These are phyloP conservation scores for Leucaena leucocephala DNA, from an alignment of 306 rosid species.

Conservation along the genomic window DNA sequence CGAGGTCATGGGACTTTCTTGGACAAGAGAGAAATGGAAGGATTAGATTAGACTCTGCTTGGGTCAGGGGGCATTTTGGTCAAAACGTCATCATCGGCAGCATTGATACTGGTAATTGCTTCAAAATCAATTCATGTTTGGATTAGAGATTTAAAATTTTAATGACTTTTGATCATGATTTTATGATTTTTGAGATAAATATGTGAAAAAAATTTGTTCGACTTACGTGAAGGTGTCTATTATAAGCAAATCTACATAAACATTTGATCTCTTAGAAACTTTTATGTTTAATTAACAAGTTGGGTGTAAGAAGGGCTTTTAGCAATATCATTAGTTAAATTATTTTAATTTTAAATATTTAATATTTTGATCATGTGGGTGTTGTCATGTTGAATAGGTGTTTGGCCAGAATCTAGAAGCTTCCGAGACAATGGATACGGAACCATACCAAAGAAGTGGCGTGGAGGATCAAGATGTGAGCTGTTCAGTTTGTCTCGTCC, in stretches of 20 bases:
- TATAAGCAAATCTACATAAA: no score
- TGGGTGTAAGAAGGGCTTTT: no score
- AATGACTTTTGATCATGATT: no score
- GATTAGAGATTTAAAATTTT: no score
- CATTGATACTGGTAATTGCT: conserved; percentile 43
- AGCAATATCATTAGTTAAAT: no score
- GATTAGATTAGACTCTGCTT: conserved; percentile 28
- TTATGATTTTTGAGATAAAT: no score
- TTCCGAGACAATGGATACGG: conserved; percentile 53
- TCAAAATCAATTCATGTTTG: no score
- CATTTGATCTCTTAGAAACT: no score
- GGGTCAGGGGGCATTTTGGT: conserved; percentile 47
- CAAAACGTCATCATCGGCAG: conserved; percentile 46
- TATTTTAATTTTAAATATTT: no score
- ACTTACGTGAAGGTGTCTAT: no score
- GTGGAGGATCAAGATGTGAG: conserved; percentile 30
- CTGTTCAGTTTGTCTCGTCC: neutral
- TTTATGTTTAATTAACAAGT: no score
- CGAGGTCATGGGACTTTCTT: conserved; percentile 78
- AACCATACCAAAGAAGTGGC: conserved; percentile 53
- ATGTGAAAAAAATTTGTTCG: no score
- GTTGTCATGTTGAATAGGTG: conserved; percentile 40
- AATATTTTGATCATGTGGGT: neutral
- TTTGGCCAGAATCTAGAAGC: conserved; percentile 66
- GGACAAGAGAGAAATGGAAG: conserved; percentile 38